Evolutionary conservation across 1,139 yeast genomes (phyloP).

Genomic region (Nakaseomyces nivariensis): DNA sequence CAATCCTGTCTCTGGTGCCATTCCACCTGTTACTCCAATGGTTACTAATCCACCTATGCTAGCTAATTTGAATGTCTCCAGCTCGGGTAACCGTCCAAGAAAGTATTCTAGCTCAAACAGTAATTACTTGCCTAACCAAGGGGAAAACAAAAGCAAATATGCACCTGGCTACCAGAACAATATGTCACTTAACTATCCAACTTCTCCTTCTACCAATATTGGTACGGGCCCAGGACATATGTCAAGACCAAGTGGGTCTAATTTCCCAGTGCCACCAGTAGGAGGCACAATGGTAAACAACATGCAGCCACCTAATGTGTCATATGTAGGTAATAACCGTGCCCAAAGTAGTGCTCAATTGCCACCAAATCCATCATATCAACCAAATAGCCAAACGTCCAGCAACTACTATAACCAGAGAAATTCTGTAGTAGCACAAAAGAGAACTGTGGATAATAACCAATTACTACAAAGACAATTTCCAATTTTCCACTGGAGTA

Average conservation of each 20-base stretch:
- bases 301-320: background rate
- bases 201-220: slow-evolving; percentile 2
- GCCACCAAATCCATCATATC: background rate
- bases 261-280: background rate
- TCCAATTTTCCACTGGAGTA: slow-evolving; percentile 70
- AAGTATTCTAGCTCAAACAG: slow-evolving; percentile 22
- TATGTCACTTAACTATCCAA: background rate
- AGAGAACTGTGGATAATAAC: slow-evolving; percentile 12
- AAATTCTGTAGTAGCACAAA: background rate
- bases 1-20: background rate
- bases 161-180: slow-evolving; percentile 25
- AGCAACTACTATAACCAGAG: background rate
- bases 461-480: slow-evolving; percentile 47
- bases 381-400: background rate
- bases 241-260: background rate
- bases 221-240: background rate
- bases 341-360: background rate
- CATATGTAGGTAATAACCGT: background rate
- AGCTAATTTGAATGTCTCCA: background rate
- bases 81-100: background rate
- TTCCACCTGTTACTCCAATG: background rate
- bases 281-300: slow-evolving; percentile 4
- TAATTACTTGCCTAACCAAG: slow-evolving; percentile 26
- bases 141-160: slow-evolving; percentile 28
- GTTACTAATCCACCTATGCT: background rate